These are phyloP conservation scores for Penicillium coffeae DNA, from an alignment of 495 filamentous ascomycete species.

Conservation along the genomic window DNA sequence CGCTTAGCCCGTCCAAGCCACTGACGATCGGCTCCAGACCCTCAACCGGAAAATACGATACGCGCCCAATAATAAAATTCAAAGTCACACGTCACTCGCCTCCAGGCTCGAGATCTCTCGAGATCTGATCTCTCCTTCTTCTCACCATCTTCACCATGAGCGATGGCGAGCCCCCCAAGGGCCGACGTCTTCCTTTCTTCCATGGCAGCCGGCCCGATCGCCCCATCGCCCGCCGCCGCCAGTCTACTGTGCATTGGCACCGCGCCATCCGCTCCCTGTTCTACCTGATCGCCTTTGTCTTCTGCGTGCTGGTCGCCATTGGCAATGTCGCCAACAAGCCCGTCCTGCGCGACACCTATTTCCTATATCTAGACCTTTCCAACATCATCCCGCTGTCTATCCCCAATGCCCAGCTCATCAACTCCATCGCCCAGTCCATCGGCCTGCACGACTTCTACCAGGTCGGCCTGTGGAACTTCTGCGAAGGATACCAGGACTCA, in stretches of 20 bases:
- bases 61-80: too few species aligned
- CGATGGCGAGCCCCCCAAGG: conserved; percentile 9
- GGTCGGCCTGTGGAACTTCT: conserved; percentile 87
- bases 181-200: conserved; percentile 34
- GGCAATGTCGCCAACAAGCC: conserved; percentile 60
- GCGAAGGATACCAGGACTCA: conserved; percentile 71
- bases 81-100: too few species aligned
- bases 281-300: conserved; percentile 70
- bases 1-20: background rate
- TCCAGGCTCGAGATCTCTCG: background rate
- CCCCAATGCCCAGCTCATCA: conserved; percentile 74
- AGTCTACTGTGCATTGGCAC: conserved; percentile 33
- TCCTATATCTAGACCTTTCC: conserved; percentile 77
- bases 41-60: too few species aligned
- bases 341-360: conserved; percentile 67
- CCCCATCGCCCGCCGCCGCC: conserved; percentile 23
- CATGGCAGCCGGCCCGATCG: conserved; percentile 19
- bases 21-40: conserved; percentile 1
- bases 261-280: conserved; percentile 59
- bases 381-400: conserved; percentile 74
- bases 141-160: conserved; percentile 6
- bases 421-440: conserved; percentile 81
- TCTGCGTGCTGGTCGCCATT: conserved; percentile 73
- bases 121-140: conserved; percentile 3
- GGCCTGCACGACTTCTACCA: conserved; percentile 93